phyloP scores from a whole-genome alignment of 192 early-diverging fungal genomes.

The Gamsiella multidivaricata region DNA sequence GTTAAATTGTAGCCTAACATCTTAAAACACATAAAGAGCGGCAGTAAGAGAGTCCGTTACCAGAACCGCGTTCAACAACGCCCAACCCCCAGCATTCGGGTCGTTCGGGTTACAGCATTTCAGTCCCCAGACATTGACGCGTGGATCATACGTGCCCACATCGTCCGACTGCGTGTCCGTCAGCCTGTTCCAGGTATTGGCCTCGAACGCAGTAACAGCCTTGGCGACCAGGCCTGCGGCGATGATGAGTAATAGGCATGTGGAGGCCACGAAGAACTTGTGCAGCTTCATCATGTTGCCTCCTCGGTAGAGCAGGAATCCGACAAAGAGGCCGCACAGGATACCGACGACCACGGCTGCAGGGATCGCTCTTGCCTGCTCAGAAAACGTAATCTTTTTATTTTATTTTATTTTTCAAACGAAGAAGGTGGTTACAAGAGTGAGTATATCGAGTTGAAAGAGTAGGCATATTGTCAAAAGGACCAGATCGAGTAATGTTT shows the following conservation, averaged over 20 bases:
- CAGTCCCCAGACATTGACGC: slow-evolving; percentile 63
- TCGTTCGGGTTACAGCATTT: slow-evolving; percentile 68
- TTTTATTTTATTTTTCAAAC: not conserved
- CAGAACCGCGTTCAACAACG: slow-evolving; percentile 75
- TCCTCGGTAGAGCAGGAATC: slow-evolving; percentile 77
- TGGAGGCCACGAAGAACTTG: slow-evolving; percentile 79
- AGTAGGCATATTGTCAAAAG: not conserved
- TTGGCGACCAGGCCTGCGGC: slow-evolving; percentile 81
- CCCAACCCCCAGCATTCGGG: slow-evolving; percentile 63
- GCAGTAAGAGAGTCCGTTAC: slow-evolving; percentile 2
- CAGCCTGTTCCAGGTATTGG: slow-evolving; percentile 17
- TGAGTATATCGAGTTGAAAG: not conserved
- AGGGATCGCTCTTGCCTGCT: slow-evolving; percentile 75
- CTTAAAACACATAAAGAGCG: too few relatives aligned
- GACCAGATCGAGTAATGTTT: not conserved
- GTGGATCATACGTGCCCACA: slow-evolving; percentile 18
- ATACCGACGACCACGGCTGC: slow-evolving; percentile 79
- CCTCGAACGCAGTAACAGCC: slow-evolving; percentile 65
- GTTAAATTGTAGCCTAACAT: too few relatives aligned
- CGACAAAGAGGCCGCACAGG: slow-evolving; percentile 71
- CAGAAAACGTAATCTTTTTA: slow-evolving; percentile 65
- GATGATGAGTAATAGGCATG: slow-evolving; percentile 78
- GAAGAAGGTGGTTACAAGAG: not conserved
- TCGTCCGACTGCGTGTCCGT: slow-evolving; percentile 26
- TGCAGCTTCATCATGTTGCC: slow-evolving; percentile 69